Percentiles rank a stretch among this genome's conserved stretches.
Conservation (phyloP, 805 yeast genomes). For the Cyberlindnera japonica region DNA sequence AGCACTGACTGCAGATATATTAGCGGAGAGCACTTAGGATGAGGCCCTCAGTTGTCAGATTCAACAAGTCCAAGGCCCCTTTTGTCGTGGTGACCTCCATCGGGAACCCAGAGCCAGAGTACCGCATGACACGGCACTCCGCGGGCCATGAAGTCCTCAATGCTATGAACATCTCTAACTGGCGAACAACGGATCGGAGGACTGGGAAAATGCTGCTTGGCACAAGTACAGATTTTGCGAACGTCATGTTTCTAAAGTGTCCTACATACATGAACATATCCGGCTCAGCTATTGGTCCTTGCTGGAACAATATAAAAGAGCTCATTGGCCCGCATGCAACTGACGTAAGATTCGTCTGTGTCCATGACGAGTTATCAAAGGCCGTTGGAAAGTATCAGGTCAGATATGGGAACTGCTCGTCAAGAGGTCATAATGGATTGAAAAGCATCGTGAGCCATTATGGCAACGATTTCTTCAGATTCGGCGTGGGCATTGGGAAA, state of each 20-base stretch:
- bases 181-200: not conserved
- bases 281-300: constrained; percentile 52
- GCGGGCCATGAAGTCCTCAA: constrained; percentile 64
- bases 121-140: constrained; percentile 65
- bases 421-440: constrained; percentile 85
- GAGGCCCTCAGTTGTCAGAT: not conserved
- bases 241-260: constrained; percentile 47
- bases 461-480: constrained; percentile 54
- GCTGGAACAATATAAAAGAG: constrained; percentile 40
- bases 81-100: constrained; percentile 44
- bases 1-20: no score
- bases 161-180: not conserved
- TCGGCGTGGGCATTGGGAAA: constrained; percentile 77
- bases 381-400: constrained; percentile 64
- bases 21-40: no score
- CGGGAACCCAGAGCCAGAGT: constrained; percentile 74
- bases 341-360: constrained; percentile 46
- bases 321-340: constrained; percentile 19
- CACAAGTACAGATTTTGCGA: constrained; percentile 16
- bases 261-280: constrained; percentile 65
- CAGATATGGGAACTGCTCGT: constrained; percentile 54
- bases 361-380: constrained; percentile 78
- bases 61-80: constrained; percentile 14
- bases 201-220: constrained; percentile 1
- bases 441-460: constrained; percentile 47